A percentile compares a stretch with the other conserved stretches of the same genome.
Evolutionary conservation across 2,329 filamentous ascomycete genomes (phyloP).

Genomic region (Fonsecaea pedrosoi): DNA sequence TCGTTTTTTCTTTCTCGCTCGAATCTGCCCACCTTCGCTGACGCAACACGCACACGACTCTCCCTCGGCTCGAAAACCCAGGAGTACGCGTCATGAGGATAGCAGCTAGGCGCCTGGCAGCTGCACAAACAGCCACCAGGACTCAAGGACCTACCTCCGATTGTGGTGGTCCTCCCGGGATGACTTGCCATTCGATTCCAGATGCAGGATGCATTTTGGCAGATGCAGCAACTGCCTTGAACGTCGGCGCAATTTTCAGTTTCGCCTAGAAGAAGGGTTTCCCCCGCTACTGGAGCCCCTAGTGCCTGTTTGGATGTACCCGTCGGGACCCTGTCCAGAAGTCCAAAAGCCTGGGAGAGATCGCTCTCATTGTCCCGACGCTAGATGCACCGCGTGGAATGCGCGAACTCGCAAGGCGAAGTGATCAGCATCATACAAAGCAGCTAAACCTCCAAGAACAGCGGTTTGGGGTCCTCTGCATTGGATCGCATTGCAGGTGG

Average conservation of each 20-base stretch:
- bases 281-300: background rate
- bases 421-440: background rate
- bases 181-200: background rate
- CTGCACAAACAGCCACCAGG: background rate
- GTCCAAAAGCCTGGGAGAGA: background rate
- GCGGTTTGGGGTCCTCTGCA: background rate
- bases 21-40: background rate
- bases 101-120: background rate
- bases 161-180: background rate
- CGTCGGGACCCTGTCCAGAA: background rate
- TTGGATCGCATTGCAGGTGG: background rate
- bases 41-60: background rate
- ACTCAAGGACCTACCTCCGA: background rate
- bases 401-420: background rate
- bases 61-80: background rate
- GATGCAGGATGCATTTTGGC: conserved; percentile 1
- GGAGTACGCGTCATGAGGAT: too few relatives aligned
- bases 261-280: background rate
- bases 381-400: background rate
- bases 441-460: background rate
- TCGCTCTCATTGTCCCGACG: background rate
- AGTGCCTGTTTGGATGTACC: conserved; percentile 1
- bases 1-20: background rate
- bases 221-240: background rate
- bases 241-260: background rate